A percentile compares a stretch with the other conserved stretches of the same genome.
Evolutionary conservation across 108 stramenopile genomes (phyloP).

Genomic region (Hondaea fermentalgiana): DNA sequence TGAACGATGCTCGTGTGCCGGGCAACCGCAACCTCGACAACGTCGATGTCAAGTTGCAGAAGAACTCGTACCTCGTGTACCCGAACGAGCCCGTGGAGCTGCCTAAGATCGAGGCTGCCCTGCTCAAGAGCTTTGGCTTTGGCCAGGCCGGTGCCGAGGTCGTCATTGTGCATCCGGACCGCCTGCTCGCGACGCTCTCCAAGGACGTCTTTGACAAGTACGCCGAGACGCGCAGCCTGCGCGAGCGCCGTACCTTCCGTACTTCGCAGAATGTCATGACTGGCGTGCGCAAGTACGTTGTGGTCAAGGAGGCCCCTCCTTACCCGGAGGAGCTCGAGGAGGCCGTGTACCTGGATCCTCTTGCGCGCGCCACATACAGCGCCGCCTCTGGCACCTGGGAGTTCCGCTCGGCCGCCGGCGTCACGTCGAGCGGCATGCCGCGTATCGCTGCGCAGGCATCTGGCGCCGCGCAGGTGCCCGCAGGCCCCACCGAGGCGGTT

Average conservation of each 20-base stretch:
- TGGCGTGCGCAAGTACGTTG: not conserved
- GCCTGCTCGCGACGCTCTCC: not conserved
- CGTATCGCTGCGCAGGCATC: not conserved
- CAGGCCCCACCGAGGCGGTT: not conserved
- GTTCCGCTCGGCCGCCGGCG: not conserved
- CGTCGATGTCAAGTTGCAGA: not conserved
- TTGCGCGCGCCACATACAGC: not conserved
- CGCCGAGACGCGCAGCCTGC: not conserved
- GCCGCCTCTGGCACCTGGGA: not conserved
- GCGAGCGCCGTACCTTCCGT: constrained; percentile 16
- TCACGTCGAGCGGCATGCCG: not conserved
- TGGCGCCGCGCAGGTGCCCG: too few relatives aligned
- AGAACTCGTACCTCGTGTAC: constrained; percentile 19
- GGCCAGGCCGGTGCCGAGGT: constrained; percentile 26
- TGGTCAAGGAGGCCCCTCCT: constrained; percentile 14
- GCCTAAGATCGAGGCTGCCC: not conserved
- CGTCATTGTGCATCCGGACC: constrained; percentile 18
- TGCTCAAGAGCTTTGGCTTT: constrained; percentile 30
- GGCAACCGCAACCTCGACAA: constrained; percentile 25
- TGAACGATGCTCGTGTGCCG: not conserved
- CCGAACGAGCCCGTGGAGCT: constrained; percentile 5
- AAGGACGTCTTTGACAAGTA: not conserved
- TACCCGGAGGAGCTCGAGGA: constrained; percentile 7
- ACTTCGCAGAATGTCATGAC: not conserved
- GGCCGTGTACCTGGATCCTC: constrained; percentile 19